Evolutionary conservation across 2,329 filamentous ascomycete species (phyloP).

Genomic region (Aspergillus ruber): DNA sequence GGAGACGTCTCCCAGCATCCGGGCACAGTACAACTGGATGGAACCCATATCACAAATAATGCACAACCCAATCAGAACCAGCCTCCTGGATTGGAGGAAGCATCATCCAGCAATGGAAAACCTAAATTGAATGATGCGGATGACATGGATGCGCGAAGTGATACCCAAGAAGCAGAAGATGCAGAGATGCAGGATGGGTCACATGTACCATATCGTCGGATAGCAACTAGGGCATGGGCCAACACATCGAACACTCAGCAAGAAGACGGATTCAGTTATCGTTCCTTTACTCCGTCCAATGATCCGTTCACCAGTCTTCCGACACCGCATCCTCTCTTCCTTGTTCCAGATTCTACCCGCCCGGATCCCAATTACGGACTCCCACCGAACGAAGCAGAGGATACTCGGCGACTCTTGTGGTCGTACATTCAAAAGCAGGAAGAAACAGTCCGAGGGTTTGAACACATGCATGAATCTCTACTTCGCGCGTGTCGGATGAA

Average conservation of each 20-base stretch:
- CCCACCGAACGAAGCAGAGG: constrained; percentile 54
- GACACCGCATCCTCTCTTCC: constrained; percentile 51
- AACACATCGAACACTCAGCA: constrained; percentile 27
- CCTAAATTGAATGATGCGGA: constrained; percentile 8
- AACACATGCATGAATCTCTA: constrained; percentile 51
- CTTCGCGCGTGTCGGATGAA: constrained; percentile 55
- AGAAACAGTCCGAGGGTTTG: constrained; percentile 53
- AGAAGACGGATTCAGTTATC: constrained; percentile 17
- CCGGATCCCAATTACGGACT: constrained; percentile 53
- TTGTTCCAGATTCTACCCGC: constrained; percentile 45
- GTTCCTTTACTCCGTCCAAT: constrained; percentile 20
- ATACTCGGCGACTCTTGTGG: constrained; percentile 54
- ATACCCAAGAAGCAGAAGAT: constrained; percentile 20
- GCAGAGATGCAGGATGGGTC: constrained; percentile 28
- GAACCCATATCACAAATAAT: constrained; percentile 2
- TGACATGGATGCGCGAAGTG: constrained; percentile 3
- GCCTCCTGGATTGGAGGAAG: constrained; percentile 6
- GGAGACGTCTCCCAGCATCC: constrained; percentile 27
- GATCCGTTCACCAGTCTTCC: constrained; percentile 28
- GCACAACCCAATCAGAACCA: constrained; percentile 2
- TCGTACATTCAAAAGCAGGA: constrained; percentile 62
- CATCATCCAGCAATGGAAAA: constrained; percentile 7
- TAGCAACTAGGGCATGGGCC: constrained; percentile 42
- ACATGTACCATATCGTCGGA: constrained; percentile 38
- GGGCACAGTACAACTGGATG: constrained; percentile 11